Evolutionary conservation across 805 yeast genomes (phyloP), one percentile per base, ranked within the genome.

Genomic region (Pichia manshurica): DNA sequence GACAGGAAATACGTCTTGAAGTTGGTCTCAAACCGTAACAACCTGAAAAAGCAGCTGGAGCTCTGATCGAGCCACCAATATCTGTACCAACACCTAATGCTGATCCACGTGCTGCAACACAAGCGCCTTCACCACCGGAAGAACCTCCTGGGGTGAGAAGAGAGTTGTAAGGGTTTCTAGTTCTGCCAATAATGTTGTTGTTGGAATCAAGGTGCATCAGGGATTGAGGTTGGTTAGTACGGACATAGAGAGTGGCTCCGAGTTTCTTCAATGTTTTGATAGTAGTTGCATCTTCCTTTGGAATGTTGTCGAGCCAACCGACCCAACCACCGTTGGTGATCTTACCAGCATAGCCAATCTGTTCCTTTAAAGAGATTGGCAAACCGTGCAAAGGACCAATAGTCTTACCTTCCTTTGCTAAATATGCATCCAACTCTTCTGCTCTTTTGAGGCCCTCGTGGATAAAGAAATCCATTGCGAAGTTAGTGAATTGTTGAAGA

Each of bases 81-180:
- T 82, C 88, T 23, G 84, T 76, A 37, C 87, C 87, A 35, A 56
- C 50, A 46, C 59, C 90, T 38, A 82, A 53, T 1, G 79, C 75
- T 17, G 85, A 77, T 5, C 79, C 87, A 45, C 72, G 75, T 60
- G 77, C 71, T 2, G 76, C 78, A 45, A 80, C 75, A 51, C 78
- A 60, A 0, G 84, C 79, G 53, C 87, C 85, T 61, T 82, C 88
- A 51, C 88, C 88, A 35, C 84, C 82, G 3, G 85, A 78, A 1
- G 84, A 78, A n/a, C 88, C 88, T 53, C 88, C 87, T 2, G 84
- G 72, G 17, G 84, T 75, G 49, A 81, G 67, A 22, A 71, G 64
- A 34, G 80, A 68, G 54, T 82, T 82, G 63, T 68, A 65, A 1
- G 85, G 77, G 58, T 82, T 82, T 58, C 75, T 68, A 5, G 84